phyloP scores from a whole-genome alignment of 2,329 filamentous ascomycete genomes.

The Fusarium sp. region DNA sequence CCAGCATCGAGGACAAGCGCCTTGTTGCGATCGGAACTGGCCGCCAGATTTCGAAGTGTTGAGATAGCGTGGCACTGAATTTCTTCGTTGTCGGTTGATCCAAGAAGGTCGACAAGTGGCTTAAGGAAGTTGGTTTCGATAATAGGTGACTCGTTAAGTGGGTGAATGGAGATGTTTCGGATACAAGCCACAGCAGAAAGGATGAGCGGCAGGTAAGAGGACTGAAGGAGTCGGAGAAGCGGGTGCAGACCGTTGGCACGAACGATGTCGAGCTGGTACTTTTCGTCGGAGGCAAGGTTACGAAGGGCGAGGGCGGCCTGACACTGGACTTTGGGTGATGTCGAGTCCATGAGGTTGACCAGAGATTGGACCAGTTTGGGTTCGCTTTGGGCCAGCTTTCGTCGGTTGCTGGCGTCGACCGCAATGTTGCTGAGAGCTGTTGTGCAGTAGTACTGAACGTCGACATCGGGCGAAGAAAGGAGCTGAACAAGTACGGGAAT shows the following conservation, averaged over 20 bases:
- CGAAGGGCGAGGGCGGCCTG: slow-evolving; percentile 94
- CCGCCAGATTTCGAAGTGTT: slow-evolving; percentile 93
- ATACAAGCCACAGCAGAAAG: slow-evolving; percentile 98
- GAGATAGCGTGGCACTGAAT: slow-evolving; percentile 99
- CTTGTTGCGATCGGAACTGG: slow-evolving; percentile 98
- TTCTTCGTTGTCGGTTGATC: slow-evolving; percentile 97
- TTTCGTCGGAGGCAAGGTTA: slow-evolving; percentile 97
- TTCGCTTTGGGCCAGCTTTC: slow-evolving; percentile 91
- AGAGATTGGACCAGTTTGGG: slow-evolving; percentile 92
- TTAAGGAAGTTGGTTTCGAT: slow-evolving; percentile 97
- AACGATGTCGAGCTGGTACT: slow-evolving; percentile 98
- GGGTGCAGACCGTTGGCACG: slow-evolving; percentile 87
- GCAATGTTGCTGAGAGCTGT: slow-evolving; percentile 99
- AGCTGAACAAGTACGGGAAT: slow-evolving; percentile 97
- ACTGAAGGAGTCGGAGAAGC: slow-evolving; percentile 90
- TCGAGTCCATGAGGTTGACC: slow-evolving; percentile 97
- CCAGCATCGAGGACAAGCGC: slow-evolving; percentile 96
- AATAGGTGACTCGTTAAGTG: slow-evolving; percentile 96
- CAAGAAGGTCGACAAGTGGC: slow-evolving; percentile 92
- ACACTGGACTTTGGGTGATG: slow-evolving; percentile 97
- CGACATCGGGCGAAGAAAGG: slow-evolving; percentile 91
- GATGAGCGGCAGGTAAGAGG: slow-evolving; percentile 94
- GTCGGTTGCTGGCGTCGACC: slow-evolving; percentile 91
- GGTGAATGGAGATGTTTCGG: slow-evolving; percentile 98
- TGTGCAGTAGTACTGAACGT: slow-evolving; percentile 99